Evolutionary conservation across 1,284 basidiomycete species (phyloP).

Genomic region (Papiliotrema nemorosa): DNA sequence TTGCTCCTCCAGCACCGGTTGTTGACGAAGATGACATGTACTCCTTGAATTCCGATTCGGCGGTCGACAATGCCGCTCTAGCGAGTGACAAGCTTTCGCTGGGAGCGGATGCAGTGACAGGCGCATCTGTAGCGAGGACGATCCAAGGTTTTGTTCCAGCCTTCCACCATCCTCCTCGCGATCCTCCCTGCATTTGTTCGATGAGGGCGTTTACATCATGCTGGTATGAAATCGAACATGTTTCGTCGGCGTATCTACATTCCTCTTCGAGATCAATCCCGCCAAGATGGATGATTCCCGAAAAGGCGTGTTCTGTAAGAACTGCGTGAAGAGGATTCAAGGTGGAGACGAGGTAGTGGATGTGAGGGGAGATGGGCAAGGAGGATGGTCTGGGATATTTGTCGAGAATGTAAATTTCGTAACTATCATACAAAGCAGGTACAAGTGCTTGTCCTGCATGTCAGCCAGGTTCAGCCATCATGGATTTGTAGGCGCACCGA

Average conservation of each 20-base stretch:
- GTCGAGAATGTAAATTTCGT: constrained; percentile 35
- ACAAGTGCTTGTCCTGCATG: constrained; percentile 30
- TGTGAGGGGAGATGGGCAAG: constrained; percentile 15
- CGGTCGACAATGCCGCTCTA: too few relatives aligned
- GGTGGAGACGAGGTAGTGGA: constrained; percentile 20
- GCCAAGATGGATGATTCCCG: constrained; percentile 45
- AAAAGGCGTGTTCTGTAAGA: constrained; percentile 20
- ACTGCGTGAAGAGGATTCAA: constrained; percentile 22
- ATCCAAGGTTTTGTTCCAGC: too few relatives aligned
- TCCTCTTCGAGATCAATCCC: constrained; percentile 37
- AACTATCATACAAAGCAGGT: constrained; percentile 18
- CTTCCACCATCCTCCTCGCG: constrained; percentile 2
- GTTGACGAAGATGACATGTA: too few relatives aligned
- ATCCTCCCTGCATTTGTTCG: constrained; percentile 15
- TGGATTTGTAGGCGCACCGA: constrained; percentile 23
- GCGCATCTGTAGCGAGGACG: too few relatives aligned
- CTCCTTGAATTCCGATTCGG: too few relatives aligned
- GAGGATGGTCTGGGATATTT: constrained; percentile 18
- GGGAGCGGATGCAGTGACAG: too few relatives aligned
- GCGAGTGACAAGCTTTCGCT: too few relatives aligned
- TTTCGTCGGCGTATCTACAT: constrained; percentile 36
- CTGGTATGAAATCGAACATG: constrained; percentile 37
- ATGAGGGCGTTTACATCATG: constrained; percentile 33
- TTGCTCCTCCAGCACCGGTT: constrained; percentile 8
- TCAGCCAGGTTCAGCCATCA: constrained; percentile 2